A percentile compares a stretch with the other conserved stretches of the same genome.
Conservation (phyloP, 2,329 filamentous ascomycete genomes). For the Ophiostoma ulmi region DNA sequence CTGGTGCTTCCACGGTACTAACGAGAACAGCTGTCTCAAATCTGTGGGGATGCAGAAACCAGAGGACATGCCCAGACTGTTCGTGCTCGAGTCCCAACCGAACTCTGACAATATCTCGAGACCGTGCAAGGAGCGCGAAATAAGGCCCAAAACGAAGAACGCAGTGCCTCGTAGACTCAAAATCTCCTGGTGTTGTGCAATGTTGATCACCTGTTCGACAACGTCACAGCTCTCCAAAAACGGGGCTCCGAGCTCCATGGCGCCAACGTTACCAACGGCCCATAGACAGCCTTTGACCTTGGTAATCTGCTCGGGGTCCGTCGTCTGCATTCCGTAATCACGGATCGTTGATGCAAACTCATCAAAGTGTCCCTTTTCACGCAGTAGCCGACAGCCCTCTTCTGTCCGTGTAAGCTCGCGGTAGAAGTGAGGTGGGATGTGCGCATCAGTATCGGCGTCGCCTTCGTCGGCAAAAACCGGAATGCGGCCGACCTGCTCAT, state of each 20-base stretch:
- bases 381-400: constrained; percentile 84
- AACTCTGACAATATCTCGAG: constrained; percentile 84
- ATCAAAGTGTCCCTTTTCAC: constrained; percentile 91
- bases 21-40: constrained; percentile 71
- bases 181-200: constrained; percentile 81
- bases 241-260: constrained; percentile 92
- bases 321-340: constrained; percentile 77
- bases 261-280: constrained; percentile 96
- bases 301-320: constrained; percentile 77
- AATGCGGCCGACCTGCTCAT: constrained; percentile 50
- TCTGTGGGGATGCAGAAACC: constrained; percentile 82
- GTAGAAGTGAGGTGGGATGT: constrained; percentile 96
- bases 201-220: constrained; percentile 77
- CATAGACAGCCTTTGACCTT: constrained; percentile 97
- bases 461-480: constrained; percentile 55
- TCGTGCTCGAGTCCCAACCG: constrained; percentile 90
- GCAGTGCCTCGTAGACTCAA: constrained; percentile 92
- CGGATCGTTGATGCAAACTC: constrained; percentile 87
- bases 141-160: constrained; percentile 90
- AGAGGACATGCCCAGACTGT: constrained; percentile 72
- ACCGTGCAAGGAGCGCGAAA: constrained; percentile 86
- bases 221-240: constrained; percentile 90
- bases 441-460: constrained; percentile 51
- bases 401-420: constrained; percentile 86
- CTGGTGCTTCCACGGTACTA: constrained; percentile 55